Evolutionary conservation across 1,139 yeast genomes (phyloP).

Genomic region (Ogataea hybrid): DNA sequence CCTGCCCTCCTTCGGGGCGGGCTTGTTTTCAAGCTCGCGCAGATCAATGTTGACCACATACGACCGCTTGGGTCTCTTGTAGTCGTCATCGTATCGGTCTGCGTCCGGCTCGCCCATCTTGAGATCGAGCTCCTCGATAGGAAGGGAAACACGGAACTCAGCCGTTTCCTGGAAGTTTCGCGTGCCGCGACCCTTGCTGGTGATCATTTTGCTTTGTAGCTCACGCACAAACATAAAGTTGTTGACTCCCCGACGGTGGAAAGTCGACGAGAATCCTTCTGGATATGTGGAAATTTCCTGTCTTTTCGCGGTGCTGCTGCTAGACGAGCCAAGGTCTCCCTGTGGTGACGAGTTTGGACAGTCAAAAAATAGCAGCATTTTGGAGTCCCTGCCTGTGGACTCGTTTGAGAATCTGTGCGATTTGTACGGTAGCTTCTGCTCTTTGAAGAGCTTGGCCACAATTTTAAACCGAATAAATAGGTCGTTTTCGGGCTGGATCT

Average conservation of each 20-base stretch:
- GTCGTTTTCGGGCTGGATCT: constrained; percentile 24
- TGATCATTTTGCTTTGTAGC: constrained; percentile 40
- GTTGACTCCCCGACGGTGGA: constrained; percentile 40
- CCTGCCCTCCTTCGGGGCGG: constrained; percentile 7
- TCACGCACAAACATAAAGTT: constrained; percentile 46
- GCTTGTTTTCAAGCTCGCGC: constrained; percentile 35
- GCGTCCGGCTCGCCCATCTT: constrained; percentile 9
- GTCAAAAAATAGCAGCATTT: constrained; percentile 28
- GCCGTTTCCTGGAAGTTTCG: constrained; percentile 29
- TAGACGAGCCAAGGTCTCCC: constrained; percentile 11
- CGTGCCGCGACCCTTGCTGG: constrained; percentile 31
- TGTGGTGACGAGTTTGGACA: constrained; percentile 21
- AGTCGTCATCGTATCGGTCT: constrained; percentile 15
- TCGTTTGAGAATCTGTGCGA: constrained; percentile 25
- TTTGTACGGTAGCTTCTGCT: constrained; percentile 26
- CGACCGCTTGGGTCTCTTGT: constrained; percentile 31
- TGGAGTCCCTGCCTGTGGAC: constrained; percentile 27
- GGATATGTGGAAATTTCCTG: constrained; percentile 33
- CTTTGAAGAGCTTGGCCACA: constrained; percentile 23
- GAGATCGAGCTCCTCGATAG: constrained; percentile 31
- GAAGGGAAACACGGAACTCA: constrained; percentile 37
- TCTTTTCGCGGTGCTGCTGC: constrained; percentile 11
- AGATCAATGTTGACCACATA: constrained; percentile 37
- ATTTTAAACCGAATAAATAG: constrained; percentile 26
- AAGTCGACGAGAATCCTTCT: constrained; percentile 44